These are phyloP conservation scores for Ophiostoma pallidulum DNA, from an alignment of 2,329 filamentous ascomycete genomes.

Conservation along the genomic window DNA sequence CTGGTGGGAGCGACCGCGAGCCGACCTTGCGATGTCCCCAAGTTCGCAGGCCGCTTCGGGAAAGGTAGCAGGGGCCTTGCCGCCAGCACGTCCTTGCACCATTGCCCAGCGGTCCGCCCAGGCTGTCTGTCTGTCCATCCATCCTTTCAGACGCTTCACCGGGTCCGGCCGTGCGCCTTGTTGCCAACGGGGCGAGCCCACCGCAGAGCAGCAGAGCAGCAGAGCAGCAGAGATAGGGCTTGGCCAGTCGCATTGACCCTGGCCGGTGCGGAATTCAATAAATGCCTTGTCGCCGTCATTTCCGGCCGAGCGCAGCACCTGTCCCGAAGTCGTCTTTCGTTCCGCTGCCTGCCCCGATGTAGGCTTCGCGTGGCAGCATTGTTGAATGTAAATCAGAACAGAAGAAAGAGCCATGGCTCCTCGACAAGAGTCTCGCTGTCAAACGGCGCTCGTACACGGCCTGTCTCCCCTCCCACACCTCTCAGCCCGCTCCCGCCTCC, in stretches of 20 bases:
- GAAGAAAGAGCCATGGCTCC: too few species aligned
- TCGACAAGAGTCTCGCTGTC: neutral
- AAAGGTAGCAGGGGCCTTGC: neutral
- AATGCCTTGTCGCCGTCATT: neutral
- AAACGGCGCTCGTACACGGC: neutral
- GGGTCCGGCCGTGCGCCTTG: neutral
- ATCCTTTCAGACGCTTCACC: neutral
- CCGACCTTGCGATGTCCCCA: neutral
- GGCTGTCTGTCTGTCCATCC: neutral
- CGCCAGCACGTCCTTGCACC: neutral
- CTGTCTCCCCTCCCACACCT: neutral
- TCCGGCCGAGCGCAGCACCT: conserved; percentile 1
- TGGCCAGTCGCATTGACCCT: too few species aligned
- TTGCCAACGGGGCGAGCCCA: neutral
- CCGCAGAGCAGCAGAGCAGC: neutral
- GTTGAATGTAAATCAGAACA: neutral
- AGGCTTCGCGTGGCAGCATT: neutral
- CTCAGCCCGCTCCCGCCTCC: neutral
- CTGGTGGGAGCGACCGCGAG: conserved; percentile 9
- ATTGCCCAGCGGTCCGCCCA: neutral
- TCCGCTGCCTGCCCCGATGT: conserved; percentile 1
- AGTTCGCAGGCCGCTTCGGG: neutral
- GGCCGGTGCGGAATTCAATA: neutral
- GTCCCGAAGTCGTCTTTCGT: neutral
- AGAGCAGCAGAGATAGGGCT: neutral